Conservation (phyloP, 352 stramenopile species). For the Pythium phragmiticola region DNA sequence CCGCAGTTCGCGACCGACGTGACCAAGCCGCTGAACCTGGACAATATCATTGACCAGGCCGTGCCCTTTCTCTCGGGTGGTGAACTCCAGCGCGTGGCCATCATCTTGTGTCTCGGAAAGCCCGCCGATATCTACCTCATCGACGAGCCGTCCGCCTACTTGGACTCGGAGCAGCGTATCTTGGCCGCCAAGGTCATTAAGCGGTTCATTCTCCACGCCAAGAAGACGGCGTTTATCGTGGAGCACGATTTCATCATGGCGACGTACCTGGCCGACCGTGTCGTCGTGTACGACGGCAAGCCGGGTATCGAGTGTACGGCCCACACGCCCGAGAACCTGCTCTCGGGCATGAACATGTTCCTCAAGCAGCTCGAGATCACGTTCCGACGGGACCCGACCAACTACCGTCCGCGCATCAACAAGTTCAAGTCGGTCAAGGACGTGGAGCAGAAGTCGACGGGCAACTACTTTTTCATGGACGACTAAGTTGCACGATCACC, state of each 20-base stretch:
- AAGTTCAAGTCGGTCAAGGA: slow-evolving; percentile 97
- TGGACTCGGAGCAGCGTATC: slow-evolving; percentile 99
- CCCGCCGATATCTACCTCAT: slow-evolving; percentile 99
- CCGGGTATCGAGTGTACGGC: slow-evolving; percentile 98
- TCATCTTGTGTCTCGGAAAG: slow-evolving; percentile 97
- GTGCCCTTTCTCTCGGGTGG: slow-evolving; percentile 98
- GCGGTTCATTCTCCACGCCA: slow-evolving; percentile 99
- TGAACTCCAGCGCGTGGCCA: slow-evolving; percentile 99
- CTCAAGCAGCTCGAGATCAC: slow-evolving; percentile 98
- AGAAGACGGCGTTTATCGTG: slow-evolving; percentile 99
- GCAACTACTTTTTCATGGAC: slow-evolving; percentile 99
- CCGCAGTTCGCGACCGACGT: slow-evolving; percentile 99
- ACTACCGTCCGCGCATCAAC: slow-evolving; percentile 98
- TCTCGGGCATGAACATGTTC: slow-evolving; percentile 99
- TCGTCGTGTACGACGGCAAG: slow-evolving; percentile 95
- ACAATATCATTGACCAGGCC: slow-evolving; percentile 98
- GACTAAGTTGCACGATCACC: slow-evolving; percentile 62
- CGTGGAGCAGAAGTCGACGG: slow-evolving; percentile 95
- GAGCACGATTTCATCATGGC: slow-evolving; percentile 99
- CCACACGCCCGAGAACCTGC: slow-evolving; percentile 91
- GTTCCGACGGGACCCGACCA: slow-evolving; percentile 99
- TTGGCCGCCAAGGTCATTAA: slow-evolving; percentile 99
- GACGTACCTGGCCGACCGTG: slow-evolving; percentile 97
- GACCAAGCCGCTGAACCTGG: slow-evolving; percentile 97
- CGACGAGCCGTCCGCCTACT: slow-evolving; percentile 98